A percentile compares a stretch with the other conserved stretches of the same genome.
phyloP scores from a whole-genome alignment of 1,139 yeast species.

The Protomyces gravidus region DNA sequence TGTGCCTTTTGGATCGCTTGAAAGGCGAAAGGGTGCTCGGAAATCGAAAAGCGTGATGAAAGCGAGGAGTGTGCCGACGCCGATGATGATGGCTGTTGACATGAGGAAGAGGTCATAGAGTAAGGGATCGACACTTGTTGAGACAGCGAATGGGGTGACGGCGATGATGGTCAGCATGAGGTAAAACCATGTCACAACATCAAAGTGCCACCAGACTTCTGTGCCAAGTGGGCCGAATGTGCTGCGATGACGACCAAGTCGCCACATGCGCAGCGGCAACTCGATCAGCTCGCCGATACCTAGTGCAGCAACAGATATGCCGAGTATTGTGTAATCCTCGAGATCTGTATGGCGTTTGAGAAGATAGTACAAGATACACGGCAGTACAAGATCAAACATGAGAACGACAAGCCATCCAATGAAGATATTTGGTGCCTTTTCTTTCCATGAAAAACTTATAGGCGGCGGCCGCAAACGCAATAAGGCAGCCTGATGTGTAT shows the following conservation, averaged over 20 bases:
- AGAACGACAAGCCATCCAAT: neutral
- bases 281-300: constrained; percentile 1
- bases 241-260: neutral
- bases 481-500: no score
- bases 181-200: neutral
- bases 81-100: neutral
- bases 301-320: neutral
- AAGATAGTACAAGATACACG: neutral
- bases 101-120: neutral
- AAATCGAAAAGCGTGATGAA: neutral
- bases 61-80: neutral
- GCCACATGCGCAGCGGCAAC: neutral
- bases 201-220: neutral
- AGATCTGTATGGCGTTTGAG: neutral
- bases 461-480: neutral
- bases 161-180: neutral
- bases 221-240: neutral
- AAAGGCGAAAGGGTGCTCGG: neutral
- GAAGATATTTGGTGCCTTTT: neutral
- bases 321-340: neutral
- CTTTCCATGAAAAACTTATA: neutral
- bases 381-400: neutral
- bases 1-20: neutral
- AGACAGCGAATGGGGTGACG: neutral
- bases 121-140: neutral